A percentile compares a stretch with the other conserved stretches of the same genome.
These are phyloP conservation scores for Fusarium palustre DNA, from an alignment of 2,329 filamentous ascomycete genomes.

Conservation along the genomic window DNA sequence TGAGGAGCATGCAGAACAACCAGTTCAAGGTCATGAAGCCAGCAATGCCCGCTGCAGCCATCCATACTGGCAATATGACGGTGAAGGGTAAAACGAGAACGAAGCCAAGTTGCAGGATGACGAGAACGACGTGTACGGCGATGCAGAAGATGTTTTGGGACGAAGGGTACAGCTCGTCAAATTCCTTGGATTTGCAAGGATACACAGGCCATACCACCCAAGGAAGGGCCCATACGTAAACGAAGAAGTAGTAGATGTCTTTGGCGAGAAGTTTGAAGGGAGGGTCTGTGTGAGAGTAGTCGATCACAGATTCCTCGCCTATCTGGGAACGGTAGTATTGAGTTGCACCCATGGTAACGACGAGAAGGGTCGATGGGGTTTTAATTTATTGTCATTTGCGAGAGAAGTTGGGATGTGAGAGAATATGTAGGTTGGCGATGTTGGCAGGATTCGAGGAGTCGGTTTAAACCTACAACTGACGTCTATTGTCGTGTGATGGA, in stretches of 20 bases:
- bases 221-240: slow-evolving; percentile 67
- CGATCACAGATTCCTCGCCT: slow-evolving; percentile 67
- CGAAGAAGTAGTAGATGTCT: slow-evolving; percentile 68
- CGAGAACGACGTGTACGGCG: slow-evolving; percentile 67
- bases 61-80: slow-evolving; percentile 62
- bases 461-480: slow-evolving; percentile 10
- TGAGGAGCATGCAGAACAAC: slow-evolving; percentile 62
- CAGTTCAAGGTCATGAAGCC: slow-evolving; percentile 64
- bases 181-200: slow-evolving; percentile 62
- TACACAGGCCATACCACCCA: slow-evolving; percentile 70
- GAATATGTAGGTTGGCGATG: background rate
- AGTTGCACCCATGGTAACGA: slow-evolving; percentile 52
- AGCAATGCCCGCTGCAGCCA: slow-evolving; percentile 54
- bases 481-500: slow-evolving; percentile 10
- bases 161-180: slow-evolving; percentile 74
- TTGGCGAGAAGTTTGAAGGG: slow-evolving; percentile 63
- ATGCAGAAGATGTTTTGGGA: slow-evolving; percentile 68
- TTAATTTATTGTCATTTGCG: slow-evolving; percentile 3
- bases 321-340: slow-evolving; percentile 70
- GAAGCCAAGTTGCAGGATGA: slow-evolving; percentile 70
- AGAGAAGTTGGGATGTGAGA: background rate
- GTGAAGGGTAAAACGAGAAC: slow-evolving; percentile 67
- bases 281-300: slow-evolving; percentile 70
- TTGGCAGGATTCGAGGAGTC: background rate
- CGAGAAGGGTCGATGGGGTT: background rate